These are phyloP conservation scores for Saitozyma podzolica DNA, from an alignment of 768 basidiomycete genomes.

Conservation along the genomic window DNA sequence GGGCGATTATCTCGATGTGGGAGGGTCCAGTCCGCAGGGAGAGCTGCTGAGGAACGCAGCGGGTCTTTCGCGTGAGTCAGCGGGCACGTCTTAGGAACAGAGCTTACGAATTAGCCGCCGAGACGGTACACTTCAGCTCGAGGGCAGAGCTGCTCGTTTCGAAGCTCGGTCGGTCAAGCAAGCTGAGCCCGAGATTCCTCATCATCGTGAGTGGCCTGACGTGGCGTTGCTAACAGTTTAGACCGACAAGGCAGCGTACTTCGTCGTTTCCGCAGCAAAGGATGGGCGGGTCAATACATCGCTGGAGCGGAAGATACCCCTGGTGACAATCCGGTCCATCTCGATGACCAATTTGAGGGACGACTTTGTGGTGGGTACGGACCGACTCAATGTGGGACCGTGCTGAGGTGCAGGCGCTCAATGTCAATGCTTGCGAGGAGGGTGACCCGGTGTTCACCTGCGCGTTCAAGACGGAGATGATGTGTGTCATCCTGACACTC, in stretches of 20 bases:
- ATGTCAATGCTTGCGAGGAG: constrained; percentile 77
- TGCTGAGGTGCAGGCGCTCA: constrained; percentile 63
- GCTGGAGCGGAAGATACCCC: constrained; percentile 83
- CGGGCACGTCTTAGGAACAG: background rate
- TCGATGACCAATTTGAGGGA: constrained; percentile 85
- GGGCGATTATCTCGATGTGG: constrained; percentile 94
- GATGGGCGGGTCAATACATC: constrained; percentile 63
- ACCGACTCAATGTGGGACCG: background rate
- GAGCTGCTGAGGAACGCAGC: constrained; percentile 71
- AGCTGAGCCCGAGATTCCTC: constrained; percentile 84
- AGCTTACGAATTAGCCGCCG: constrained; percentile 57
- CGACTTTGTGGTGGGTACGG: constrained; percentile 81
- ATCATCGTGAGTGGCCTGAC: constrained; percentile 67
- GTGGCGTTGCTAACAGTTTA: constrained; percentile 44
- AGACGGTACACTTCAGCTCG: constrained; percentile 80
- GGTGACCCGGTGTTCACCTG: constrained; percentile 91
- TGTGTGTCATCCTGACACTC: constrained; percentile 74
- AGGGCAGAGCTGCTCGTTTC: constrained; percentile 79
- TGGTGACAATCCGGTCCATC: constrained; percentile 82
- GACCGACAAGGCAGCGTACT: constrained; percentile 83
- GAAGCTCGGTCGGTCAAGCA: constrained; percentile 81
- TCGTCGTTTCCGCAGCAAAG: constrained; percentile 65
- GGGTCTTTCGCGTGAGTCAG: constrained; percentile 67
- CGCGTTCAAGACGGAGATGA: constrained; percentile 93
- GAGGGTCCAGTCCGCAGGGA: constrained; percentile 71